A percentile compares a stretch with the other conserved stretches of the same genome.
Conservation (phyloP, 768 basidiomycete genomes). For the Terana coerulea region DNA sequence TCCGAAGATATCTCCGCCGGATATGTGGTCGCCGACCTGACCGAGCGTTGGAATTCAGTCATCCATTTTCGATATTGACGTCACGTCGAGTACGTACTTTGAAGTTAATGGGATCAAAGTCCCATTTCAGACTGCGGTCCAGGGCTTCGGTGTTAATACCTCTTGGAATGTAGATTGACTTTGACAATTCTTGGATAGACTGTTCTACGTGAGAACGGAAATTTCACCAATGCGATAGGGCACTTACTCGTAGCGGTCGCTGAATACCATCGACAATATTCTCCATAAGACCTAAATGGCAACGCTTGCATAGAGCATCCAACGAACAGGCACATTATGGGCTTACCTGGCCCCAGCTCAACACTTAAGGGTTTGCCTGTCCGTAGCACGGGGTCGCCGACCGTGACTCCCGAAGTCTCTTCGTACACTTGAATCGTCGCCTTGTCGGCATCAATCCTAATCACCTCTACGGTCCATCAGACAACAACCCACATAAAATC, state of each 20-base stretch:
- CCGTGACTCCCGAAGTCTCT: slow-evolving; percentile 98
- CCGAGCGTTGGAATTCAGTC: no score
- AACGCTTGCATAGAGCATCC: not conserved
- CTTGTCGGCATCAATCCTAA: slow-evolving; percentile 97
- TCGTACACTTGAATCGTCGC: slow-evolving; percentile 99
- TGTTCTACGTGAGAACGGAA: slow-evolving; percentile 21
- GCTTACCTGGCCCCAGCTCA: slow-evolving; percentile 90
- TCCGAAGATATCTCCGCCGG: slow-evolving; percentile 96
- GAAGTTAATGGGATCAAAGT: slow-evolving; percentile 82
- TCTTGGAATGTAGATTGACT: slow-evolving; percentile 99
- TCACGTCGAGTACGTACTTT: slow-evolving; percentile 44
- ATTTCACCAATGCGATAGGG: slow-evolving; percentile 1
- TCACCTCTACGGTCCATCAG: slow-evolving; percentile 70
- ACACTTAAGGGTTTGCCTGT: slow-evolving; percentile 98
- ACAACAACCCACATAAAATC: not conserved
- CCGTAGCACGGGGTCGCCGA: slow-evolving; percentile 95
- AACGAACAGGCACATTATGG: not conserved
- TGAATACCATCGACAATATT: slow-evolving; percentile 99
- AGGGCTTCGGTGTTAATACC: slow-evolving; percentile 98
- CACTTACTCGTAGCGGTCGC: slow-evolving; percentile 77
- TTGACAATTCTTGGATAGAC: slow-evolving; percentile 94
- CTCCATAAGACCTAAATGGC: slow-evolving; percentile 82
- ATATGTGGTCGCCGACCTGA: slow-evolving; percentile 95
- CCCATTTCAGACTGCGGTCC: slow-evolving; percentile 87
- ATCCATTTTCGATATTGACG: no score